phyloP scores from a whole-genome alignment of 345 rosid genomes.

The Abelmoschus esculentus region DNA sequence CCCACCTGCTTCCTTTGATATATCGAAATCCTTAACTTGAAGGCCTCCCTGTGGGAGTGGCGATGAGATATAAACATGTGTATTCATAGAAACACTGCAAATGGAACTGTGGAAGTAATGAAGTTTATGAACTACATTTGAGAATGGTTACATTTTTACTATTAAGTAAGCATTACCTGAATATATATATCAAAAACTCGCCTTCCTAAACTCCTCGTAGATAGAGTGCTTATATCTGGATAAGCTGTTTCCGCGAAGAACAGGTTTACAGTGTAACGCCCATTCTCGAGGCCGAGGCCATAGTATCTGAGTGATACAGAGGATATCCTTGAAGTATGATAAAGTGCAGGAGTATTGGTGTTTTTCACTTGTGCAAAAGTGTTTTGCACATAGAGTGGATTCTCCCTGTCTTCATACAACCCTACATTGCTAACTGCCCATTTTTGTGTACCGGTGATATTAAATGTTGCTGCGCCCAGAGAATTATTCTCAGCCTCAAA shows the following conservation, averaged over 20 bases:
- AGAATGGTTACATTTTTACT: background rate
- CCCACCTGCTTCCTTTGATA: constrained; percentile 31
- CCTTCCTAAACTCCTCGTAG: constrained; percentile 42
- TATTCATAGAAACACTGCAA: background rate
- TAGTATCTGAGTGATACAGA: constrained; percentile 21
- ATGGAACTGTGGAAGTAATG: background rate
- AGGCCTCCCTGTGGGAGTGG: constrained; percentile 25
- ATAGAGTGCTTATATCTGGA: constrained; percentile 20
- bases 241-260: constrained; percentile 43
- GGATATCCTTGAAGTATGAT: constrained; percentile 27
- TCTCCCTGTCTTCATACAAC: constrained; percentile 12
- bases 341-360: constrained; percentile 19
- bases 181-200: constrained; percentile 9
- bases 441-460: constrained; percentile 26
- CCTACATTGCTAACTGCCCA: constrained; percentile 62
- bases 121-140: background rate
- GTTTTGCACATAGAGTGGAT: no score
- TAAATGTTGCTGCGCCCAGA: background rate
- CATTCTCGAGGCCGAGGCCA: background rate
- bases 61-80: background rate
- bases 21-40: constrained; percentile 25
- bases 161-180: background rate
- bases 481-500: constrained; percentile 30
- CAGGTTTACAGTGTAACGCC: constrained; percentile 26
- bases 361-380: no score